phyloP scores from a whole-genome alignment of 2,329 filamentous ascomycete species.

The Claviceps humidiphila region DNA sequence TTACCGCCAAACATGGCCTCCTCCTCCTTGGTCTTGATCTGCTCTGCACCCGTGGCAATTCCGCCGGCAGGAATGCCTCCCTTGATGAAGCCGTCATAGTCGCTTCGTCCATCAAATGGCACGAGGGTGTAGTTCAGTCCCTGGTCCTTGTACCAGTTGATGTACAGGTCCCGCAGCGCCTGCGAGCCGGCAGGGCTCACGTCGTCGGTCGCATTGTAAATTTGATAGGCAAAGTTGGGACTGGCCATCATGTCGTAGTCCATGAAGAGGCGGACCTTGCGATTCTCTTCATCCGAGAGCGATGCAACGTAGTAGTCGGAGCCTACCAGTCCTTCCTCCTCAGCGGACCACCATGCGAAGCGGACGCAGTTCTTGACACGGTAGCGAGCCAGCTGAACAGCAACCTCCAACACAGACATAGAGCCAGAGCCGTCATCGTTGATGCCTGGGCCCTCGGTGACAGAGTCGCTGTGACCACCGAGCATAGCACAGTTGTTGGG shows the following conservation, averaged over 20 bases:
- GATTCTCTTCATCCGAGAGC: slow-evolving; percentile 44
- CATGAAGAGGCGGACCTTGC: slow-evolving; percentile 52
- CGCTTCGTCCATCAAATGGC: slow-evolving; percentile 64
- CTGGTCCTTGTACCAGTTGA: slow-evolving; percentile 49
- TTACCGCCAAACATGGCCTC: slow-evolving; percentile 55
- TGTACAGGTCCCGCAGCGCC: slow-evolving; percentile 54
- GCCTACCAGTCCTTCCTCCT: slow-evolving; percentile 52
- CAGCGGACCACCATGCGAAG: slow-evolving; percentile 55
- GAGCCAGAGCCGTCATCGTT: slow-evolving; percentile 66
- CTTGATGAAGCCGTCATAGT: slow-evolving; percentile 67
- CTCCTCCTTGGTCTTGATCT: slow-evolving; percentile 57
- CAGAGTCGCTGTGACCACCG: slow-evolving; percentile 51
- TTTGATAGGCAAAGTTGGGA: slow-evolving; percentile 52
- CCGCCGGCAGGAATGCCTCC: slow-evolving; percentile 62
- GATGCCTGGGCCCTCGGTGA: slow-evolving; percentile 54
- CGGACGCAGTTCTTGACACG: slow-evolving; percentile 51
- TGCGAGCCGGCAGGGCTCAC: slow-evolving; percentile 58
- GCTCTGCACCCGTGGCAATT: slow-evolving; percentile 66
- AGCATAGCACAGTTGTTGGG: slow-evolving; percentile 52
- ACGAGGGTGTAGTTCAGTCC: slow-evolving; percentile 56
- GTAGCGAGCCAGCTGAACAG: slow-evolving; percentile 43
- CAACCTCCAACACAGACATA: slow-evolving; percentile 47
- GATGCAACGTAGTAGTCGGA: slow-evolving; percentile 48
- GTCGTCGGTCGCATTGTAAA: slow-evolving; percentile 60
- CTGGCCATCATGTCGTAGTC: slow-evolving; percentile 60